Evolutionary conservation across 2,329 filamentous ascomycete genomes (phyloP).

Genomic region (Tricladium varicosporioides): DNA sequence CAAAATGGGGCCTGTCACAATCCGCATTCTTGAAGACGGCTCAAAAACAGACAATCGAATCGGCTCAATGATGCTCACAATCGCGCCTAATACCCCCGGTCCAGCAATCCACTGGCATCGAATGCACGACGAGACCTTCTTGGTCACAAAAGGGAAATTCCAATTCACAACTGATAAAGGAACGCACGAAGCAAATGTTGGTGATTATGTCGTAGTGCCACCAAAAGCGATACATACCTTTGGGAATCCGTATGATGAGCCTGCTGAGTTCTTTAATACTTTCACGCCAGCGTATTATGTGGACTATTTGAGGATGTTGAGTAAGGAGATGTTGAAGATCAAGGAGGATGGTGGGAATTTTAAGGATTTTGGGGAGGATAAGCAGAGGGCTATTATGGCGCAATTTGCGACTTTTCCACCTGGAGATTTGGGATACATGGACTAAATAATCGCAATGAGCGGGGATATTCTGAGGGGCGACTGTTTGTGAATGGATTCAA

Average conservation of each 20-base stretch:
- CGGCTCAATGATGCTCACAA: constrained; percentile 45
- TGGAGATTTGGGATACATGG: not conserved
- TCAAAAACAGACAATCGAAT: constrained; percentile 45
- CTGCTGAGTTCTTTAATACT: constrained; percentile 55
- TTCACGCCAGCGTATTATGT: constrained; percentile 43
- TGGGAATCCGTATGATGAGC: constrained; percentile 51
- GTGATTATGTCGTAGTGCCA: constrained; percentile 55
- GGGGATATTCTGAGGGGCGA: too few species aligned
- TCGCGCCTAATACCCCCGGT: constrained; percentile 45
- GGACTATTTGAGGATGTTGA: constrained; percentile 20
- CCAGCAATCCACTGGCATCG: constrained; percentile 53
- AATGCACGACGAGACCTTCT: constrained; percentile 58
- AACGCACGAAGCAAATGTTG: constrained; percentile 46
- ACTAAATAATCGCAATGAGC: not conserved
- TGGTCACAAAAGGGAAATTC: constrained; percentile 50
- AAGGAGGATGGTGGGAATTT: constrained; percentile 2
- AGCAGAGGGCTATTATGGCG: constrained; percentile 19
- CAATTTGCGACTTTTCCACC: constrained; percentile 23
- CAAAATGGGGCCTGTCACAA: constrained; percentile 47
- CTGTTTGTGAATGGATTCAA: too few species aligned
- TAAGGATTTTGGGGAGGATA: constrained; percentile 9
- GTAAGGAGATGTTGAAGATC: constrained; percentile 7
- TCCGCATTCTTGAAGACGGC: constrained; percentile 35
- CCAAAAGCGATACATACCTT: constrained; percentile 55
- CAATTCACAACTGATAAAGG: constrained; percentile 49